These are phyloP conservation scores for Fusarium sambucinum DNA, from an alignment of 2,329 filamentous ascomycete species.

Conservation along the genomic window DNA sequence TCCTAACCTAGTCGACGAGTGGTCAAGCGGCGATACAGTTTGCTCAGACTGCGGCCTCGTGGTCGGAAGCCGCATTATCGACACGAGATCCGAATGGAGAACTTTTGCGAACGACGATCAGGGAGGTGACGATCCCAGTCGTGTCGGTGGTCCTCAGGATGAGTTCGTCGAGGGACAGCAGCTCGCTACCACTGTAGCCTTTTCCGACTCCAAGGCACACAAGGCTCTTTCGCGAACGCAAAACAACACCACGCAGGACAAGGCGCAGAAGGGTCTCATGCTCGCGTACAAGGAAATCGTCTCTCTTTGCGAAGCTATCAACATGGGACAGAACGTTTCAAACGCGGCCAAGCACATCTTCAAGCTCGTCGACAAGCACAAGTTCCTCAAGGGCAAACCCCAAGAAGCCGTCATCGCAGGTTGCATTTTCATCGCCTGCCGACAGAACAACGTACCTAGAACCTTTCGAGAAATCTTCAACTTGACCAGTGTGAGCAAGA, in stretches of 20 bases:
- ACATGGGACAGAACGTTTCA: slow-evolving; percentile 82
- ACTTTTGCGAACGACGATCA: slow-evolving; percentile 99
- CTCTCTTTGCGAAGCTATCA: slow-evolving; percentile 85
- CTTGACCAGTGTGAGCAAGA: slow-evolving; percentile 93
- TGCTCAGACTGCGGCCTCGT: slow-evolving; percentile 93
- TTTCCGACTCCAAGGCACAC: slow-evolving; percentile 77
- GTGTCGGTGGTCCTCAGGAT: slow-evolving; percentile 95
- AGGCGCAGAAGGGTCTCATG: slow-evolving; percentile 83
- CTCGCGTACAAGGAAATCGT: slow-evolving; percentile 92
- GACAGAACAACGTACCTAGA: slow-evolving; percentile 85
- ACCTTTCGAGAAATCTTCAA: slow-evolving; percentile 96
- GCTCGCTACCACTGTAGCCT: slow-evolving; percentile 88
- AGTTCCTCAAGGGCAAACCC: slow-evolving; percentile 94
- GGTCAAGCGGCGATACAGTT: slow-evolving; percentile 91
- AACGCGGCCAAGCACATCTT: slow-evolving; percentile 95
- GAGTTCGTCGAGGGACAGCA: slow-evolving; percentile 90
- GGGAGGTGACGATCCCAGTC: slow-evolving; percentile 94
- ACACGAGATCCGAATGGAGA: slow-evolving; percentile 97
- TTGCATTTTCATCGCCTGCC: slow-evolving; percentile 97
- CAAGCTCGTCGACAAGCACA: slow-evolving; percentile 93
- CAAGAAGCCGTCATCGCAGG: slow-evolving; percentile 94
- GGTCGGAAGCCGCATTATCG: slow-evolving; percentile 89
- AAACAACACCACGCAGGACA: slow-evolving; percentile 86
- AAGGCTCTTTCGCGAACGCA: slow-evolving; percentile 86
- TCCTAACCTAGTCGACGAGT: slow-evolving; percentile 94